A percentile compares a stretch with the other conserved stretches of the same genome.
Conservation (phyloP, 164 flowering plant species). For the Vitis vinifera region ASM3070453v1 NC_081822.1:12980001-12980500, state of each 20-base stretch:
- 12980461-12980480: background rate
- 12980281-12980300: background rate
- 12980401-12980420: slow-evolving; percentile 57
- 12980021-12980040: background rate
- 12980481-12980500: slow-evolving; percentile 1
- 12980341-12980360: slow-evolving; percentile 73
- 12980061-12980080: background rate
- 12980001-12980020: background rate
- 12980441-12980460: too few species aligned
- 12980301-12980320: background rate
- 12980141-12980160: too few species aligned
- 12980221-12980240: too few species aligned
- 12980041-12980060: background rate
- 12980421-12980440: background rate
- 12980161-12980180: too few species aligned
- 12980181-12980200: background rate
- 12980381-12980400: slow-evolving; percentile 68
- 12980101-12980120: too few species aligned
- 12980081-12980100: background rate
- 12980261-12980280: background rate
- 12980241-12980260: too few species aligned
- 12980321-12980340: slow-evolving; percentile 73
- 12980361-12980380: slow-evolving; percentile 83
- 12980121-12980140: too few species aligned
- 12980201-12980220: background rate